Conservation (phyloP, 2,329 filamentous ascomycete species). For the Colletotrichum tamarilloi region DNA sequence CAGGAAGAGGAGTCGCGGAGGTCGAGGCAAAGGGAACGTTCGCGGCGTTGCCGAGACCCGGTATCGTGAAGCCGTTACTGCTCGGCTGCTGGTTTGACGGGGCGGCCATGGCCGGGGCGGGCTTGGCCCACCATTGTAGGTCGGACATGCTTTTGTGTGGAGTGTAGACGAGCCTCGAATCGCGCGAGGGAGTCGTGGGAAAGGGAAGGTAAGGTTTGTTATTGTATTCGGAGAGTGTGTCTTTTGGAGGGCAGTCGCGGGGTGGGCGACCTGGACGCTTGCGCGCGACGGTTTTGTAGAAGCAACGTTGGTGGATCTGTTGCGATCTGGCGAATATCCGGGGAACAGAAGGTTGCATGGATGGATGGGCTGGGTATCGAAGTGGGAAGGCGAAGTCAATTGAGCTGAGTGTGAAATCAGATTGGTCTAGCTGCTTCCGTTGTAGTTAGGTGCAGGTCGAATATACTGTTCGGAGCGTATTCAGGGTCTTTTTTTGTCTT, state of each 20-base stretch:
- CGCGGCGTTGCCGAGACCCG: slow-evolving; percentile 29
- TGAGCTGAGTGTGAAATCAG: background rate
- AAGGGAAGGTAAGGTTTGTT: background rate
- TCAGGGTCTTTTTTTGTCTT: background rate
- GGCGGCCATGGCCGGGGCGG: slow-evolving; percentile 2
- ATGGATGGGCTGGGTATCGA: background rate
- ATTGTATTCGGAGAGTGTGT: background rate
- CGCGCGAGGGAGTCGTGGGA: background rate
- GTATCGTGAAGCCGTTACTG: slow-evolving; percentile 26
- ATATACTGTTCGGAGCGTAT: background rate
- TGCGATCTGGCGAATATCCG: slow-evolving; percentile 20
- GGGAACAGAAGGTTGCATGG: slow-evolving; percentile 25
- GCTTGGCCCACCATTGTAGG: slow-evolving; percentile 34
- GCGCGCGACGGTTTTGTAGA: background rate
- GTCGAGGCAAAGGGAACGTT: slow-evolving; percentile 1
- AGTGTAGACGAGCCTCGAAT: background rate
- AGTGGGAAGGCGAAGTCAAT: background rate
- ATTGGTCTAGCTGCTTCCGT: background rate
- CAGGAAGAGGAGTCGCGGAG: background rate
- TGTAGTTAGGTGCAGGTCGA: background rate
- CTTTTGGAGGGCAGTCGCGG: background rate
- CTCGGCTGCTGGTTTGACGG: slow-evolving; percentile 9
- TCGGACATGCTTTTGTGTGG: slow-evolving; percentile 14
- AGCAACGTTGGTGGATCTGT: background rate
- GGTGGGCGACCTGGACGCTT: background rate